Percentiles rank a stretch among this genome's conserved stretches.
phyloP scores from a whole-genome alignment of 768 basidiomycete species.

The Macrocybe gigantea region DNA sequence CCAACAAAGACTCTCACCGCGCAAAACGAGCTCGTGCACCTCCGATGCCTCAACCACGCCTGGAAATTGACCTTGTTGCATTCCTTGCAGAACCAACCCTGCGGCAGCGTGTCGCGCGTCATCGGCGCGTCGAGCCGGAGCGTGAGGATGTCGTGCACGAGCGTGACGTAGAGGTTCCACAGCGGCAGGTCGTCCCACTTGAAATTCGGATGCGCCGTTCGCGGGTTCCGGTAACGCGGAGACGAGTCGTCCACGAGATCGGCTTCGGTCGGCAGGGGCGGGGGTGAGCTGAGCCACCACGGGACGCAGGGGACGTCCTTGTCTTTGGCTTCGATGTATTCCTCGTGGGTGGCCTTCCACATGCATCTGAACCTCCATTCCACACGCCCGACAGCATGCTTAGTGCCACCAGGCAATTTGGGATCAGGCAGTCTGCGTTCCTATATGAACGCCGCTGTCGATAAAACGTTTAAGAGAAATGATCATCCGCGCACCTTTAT shows the following conservation, averaged over 20 bases:
- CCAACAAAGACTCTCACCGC: conserved; percentile 18
- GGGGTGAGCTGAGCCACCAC: background rate
- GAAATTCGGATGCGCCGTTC: conserved; percentile 18
- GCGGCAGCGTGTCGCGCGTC: conserved; percentile 30
- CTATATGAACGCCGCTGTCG: conserved; percentile 7
- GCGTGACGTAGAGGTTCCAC: background rate
- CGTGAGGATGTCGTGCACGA: conserved; percentile 19
- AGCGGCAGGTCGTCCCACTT: conserved; percentile 10
- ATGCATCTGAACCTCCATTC: conserved; percentile 40
- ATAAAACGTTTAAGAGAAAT: background rate
- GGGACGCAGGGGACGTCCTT: background rate
- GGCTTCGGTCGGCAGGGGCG: background rate
- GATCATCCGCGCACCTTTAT: conserved; percentile 25
- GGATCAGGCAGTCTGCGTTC: conserved; percentile 11
- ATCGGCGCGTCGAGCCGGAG: conserved; percentile 17
- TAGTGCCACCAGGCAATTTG: background rate
- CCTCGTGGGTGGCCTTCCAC: conserved; percentile 49
- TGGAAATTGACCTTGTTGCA: conserved; percentile 49
- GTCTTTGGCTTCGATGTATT: conserved; percentile 10
- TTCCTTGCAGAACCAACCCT: conserved; percentile 41
- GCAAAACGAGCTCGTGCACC: conserved; percentile 36
- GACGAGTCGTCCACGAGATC: background rate
- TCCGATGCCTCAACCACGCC: conserved; percentile 36
- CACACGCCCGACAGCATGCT: conserved; percentile 23
- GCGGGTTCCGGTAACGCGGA: conserved; percentile 4